Conservation (phyloP, 352 stramenopile genomes). For the Pythium aristosporum region DNA sequence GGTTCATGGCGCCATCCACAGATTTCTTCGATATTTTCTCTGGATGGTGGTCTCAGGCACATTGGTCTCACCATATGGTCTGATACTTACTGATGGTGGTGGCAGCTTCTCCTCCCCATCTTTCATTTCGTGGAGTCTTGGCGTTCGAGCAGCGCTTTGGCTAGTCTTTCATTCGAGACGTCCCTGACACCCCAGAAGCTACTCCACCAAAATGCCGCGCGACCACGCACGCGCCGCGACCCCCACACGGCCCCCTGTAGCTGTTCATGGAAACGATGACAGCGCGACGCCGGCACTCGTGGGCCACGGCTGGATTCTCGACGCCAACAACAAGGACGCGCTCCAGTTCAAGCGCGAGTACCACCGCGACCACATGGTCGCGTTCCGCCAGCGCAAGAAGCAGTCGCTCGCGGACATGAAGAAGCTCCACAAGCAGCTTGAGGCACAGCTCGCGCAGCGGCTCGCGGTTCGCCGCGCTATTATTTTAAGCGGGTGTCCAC, state of each 20-base stretch:
- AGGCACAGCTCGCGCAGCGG: constrained; percentile 10
- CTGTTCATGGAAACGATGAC: too few relatives aligned
- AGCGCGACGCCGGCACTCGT: neutral
- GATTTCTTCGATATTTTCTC: too few relatives aligned
- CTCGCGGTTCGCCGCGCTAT: constrained; percentile 16
- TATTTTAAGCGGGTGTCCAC: constrained; percentile 13
- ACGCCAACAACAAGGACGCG: neutral
- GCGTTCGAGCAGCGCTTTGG: neutral
- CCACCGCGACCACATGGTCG: constrained; percentile 23
- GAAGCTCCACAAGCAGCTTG: constrained; percentile 14
- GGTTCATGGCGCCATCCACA: too few relatives aligned
- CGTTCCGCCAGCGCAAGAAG: constrained; percentile 27
- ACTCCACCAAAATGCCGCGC: neutral
- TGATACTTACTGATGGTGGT: too few relatives aligned
- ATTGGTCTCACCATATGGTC: too few relatives aligned
- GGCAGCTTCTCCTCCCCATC: too few relatives aligned
- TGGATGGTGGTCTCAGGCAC: too few relatives aligned
- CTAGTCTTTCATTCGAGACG: too few relatives aligned
- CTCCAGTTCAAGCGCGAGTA: constrained; percentile 14
- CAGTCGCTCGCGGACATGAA: constrained; percentile 11
- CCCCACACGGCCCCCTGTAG: too few relatives aligned
- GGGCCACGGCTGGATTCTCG: neutral
- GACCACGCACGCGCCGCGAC: neutral
- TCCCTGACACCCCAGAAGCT: too few relatives aligned
- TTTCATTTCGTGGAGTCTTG: neutral